Percentiles rank a stretch among this genome's conserved stretches.
Conservation (phyloP, 2,329 filamentous ascomycete species). For the Botrytis elliptica region DNA sequence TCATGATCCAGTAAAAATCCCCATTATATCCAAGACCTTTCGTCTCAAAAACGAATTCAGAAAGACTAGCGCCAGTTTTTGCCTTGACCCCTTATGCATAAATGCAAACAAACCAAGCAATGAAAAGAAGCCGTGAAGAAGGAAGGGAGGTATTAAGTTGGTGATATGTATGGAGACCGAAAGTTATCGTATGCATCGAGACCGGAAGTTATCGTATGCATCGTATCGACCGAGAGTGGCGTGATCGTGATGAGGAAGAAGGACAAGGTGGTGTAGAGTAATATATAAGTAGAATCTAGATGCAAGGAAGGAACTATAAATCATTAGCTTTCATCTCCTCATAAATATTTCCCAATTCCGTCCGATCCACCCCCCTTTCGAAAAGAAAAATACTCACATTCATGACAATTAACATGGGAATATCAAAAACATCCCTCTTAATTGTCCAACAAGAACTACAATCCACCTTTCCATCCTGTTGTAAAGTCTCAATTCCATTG, state of each 20-base stretch:
- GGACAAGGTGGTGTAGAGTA: neutral
- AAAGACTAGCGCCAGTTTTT: constrained; percentile 11
- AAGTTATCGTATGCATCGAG: neutral
- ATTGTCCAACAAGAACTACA: constrained; percentile 97
- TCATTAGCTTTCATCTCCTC: neutral
- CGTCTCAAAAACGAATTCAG: neutral
- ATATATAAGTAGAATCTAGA: constrained; percentile 36
- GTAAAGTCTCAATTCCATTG: constrained; percentile 77
- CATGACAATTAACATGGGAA: constrained; percentile 97
- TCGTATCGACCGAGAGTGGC: neutral
- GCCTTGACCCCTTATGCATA: constrained; percentile 9
- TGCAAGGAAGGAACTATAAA: constrained; percentile 46
- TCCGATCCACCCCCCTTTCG: constrained; percentile 21
- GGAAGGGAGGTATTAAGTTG: neutral
- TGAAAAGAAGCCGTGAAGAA: constrained; percentile 1
- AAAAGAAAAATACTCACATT: constrained; percentile 68
- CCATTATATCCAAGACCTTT: neutral
- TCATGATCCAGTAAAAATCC: neutral
- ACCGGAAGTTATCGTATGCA: neutral
- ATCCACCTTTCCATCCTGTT: constrained; percentile 86
- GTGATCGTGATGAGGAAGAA: neutral
- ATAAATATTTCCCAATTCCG: neutral
- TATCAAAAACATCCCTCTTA: constrained; percentile 95
- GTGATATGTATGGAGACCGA: neutral
- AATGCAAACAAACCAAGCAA: constrained; percentile 1